These are phyloP conservation scores for Coemansia sp. DNA, from an alignment of 192 early-diverging fungal genomes.

Conservation along the genomic window DNA sequence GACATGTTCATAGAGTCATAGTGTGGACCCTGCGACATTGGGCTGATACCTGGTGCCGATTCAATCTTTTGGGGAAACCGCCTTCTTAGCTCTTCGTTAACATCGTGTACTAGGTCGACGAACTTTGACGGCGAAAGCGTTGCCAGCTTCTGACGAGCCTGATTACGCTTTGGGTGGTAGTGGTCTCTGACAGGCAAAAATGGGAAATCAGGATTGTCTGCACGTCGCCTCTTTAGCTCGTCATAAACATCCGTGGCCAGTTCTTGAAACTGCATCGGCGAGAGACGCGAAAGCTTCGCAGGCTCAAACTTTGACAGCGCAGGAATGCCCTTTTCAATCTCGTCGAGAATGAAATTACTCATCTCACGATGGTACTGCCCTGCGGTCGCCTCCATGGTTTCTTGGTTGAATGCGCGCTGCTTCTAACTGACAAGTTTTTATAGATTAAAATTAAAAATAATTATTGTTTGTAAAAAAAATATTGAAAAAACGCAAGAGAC, in stretches of 20 bases:
- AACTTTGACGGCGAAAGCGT: conserved; percentile 83
- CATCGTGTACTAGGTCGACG: conserved; percentile 89
- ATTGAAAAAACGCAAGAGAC: background rate
- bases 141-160: conserved; percentile 94
- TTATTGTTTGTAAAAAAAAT: background rate
- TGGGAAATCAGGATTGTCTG: conserved; percentile 48
- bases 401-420: background rate
- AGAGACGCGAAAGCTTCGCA: conserved; percentile 72
- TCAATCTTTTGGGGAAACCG: conserved; percentile 50
- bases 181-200: conserved; percentile 80
- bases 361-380: conserved; percentile 51
- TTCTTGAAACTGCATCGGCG: conserved; percentile 86
- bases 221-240: conserved; percentile 62
- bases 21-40: conserved; percentile 18
- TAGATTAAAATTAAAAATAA: background rate
- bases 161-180: conserved; percentile 90
- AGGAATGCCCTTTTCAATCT: conserved; percentile 38
- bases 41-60: conserved; percentile 8
- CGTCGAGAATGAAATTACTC: conserved; percentile 45
- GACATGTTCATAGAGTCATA: conserved; percentile 35
- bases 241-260: conserved; percentile 96
- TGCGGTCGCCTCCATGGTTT: conserved; percentile 46
- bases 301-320: conserved; percentile 36
- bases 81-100: conserved; percentile 67
- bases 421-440: background rate